Percentiles rank a stretch among this genome's conserved stretches.
These are phyloP conservation scores for Mycogone perniciosa DNA, from an alignment of 2,329 filamentous ascomycete species.

Conservation along the genomic window DNA sequence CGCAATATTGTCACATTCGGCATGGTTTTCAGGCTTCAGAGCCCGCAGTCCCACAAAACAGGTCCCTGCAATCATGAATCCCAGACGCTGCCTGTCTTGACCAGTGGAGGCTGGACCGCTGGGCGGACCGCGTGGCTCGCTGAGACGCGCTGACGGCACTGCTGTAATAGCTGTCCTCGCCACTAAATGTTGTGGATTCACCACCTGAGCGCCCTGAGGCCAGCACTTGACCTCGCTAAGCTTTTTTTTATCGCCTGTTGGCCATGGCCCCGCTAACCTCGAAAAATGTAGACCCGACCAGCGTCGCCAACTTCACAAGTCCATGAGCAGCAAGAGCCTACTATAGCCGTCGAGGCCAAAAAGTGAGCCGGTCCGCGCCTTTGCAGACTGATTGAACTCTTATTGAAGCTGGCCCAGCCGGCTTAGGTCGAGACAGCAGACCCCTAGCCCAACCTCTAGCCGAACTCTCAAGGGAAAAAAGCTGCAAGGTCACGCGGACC, in stretches of 20 bases:
- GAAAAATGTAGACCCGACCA: constrained; percentile 13
- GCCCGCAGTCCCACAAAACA: background rate
- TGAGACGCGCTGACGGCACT: constrained; percentile 7
- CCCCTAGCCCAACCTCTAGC: constrained; percentile 5
- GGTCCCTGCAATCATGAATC: background rate
- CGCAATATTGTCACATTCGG: no score
- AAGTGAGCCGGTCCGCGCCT: constrained; percentile 2
- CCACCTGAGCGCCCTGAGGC: background rate
- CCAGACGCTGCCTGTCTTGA: no score
- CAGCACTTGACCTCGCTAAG: background rate
- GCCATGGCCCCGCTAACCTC: constrained; percentile 11
- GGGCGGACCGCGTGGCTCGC: constrained; percentile 4
- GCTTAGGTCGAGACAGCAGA: constrained; percentile 2
- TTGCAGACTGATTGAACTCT: background rate
- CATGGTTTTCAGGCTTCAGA: background rate
- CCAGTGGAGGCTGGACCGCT: background rate
- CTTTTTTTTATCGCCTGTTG: constrained; percentile 1
- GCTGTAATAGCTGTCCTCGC: background rate
- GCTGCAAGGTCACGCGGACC: constrained; percentile 22
- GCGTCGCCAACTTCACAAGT: constrained; percentile 5
- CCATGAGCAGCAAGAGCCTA: constrained; percentile 2
- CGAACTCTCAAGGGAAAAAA: constrained; percentile 14
- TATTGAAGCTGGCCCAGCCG: background rate
- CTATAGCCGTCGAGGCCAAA: constrained; percentile 3
- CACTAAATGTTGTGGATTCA: constrained; percentile 6